A percentile compares a stretch with the other conserved stretches of the same genome.
Evolutionary conservation across 2,329 filamentous ascomycete species (phyloP).

Genomic region (Pleomassaria siparia): DNA sequence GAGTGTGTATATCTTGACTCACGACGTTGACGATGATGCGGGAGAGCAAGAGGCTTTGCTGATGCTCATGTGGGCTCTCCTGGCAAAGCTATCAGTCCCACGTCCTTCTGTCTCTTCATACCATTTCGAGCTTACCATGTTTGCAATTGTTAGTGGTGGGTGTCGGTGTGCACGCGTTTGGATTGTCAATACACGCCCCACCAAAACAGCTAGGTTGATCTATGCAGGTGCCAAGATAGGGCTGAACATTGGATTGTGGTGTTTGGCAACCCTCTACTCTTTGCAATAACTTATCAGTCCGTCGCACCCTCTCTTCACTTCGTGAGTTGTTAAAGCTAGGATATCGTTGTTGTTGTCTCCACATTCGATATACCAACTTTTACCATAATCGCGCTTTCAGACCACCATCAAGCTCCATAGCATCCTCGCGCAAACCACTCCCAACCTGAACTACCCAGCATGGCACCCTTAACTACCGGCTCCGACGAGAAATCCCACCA

Average conservation of each 20-base stretch:
- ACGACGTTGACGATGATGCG: slow-evolving; percentile 98
- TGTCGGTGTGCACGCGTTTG: slow-evolving; percentile 17
- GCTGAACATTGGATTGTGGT: slow-evolving; percentile 2
- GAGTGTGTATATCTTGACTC: slow-evolving; percentile 19
- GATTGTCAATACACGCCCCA: slow-evolving; percentile 27
- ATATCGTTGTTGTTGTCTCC: too few species aligned
- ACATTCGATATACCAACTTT: too few species aligned
- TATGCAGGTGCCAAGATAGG: slow-evolving; percentile 20
- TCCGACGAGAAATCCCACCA: slow-evolving; percentile 80
- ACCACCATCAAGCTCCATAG: neutral
- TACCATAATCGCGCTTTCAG: neutral
- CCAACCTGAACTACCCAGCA: slow-evolving; percentile 25
- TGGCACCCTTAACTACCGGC: slow-evolving; percentile 65
- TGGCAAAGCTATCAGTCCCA: slow-evolving; percentile 33
- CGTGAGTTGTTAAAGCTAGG: too few species aligned
- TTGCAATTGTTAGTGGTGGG: slow-evolving; percentile 8
- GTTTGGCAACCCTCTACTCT: neutral
- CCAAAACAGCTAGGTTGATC: slow-evolving; percentile 31
- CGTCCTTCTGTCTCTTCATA: neutral
- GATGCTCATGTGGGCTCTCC: slow-evolving; percentile 97
- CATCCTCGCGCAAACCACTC: neutral
- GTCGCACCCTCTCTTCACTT: too few species aligned
- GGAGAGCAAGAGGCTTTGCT: slow-evolving; percentile 89
- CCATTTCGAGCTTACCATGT: slow-evolving; percentile 27
- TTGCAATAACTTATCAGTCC: neutral